Conservation (phyloP, 306 rosid genomes). For the Alnus rubra region DNA sequence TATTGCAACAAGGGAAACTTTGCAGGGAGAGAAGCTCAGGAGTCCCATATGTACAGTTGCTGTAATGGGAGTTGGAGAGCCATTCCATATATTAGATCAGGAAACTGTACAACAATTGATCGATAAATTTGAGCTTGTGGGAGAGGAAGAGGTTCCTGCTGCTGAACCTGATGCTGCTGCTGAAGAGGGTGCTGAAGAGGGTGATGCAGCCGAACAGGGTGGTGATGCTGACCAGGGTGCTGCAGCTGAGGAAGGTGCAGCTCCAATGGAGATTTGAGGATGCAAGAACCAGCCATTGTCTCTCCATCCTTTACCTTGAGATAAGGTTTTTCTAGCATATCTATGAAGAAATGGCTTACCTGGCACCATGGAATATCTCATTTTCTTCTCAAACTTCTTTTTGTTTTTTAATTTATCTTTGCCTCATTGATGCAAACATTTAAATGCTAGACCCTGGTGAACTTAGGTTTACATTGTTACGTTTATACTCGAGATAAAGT, state of each 20-base stretch:
- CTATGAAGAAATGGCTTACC: background rate
- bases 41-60: conserved; percentile 90
- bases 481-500: conserved; percentile 19
- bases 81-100: conserved; percentile 86
- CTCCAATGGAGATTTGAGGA: conserved; percentile 83
- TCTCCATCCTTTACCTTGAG: conserved; percentile 1
- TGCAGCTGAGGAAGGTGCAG: conserved; percentile 55
- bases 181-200: conserved; percentile 49
- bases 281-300: conserved; percentile 27
- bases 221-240: conserved; percentile 55
- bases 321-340: conserved; percentile 23
- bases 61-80: conserved; percentile 82
- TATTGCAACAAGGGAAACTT: conserved; percentile 90
- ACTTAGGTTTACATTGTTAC: conserved; percentile 29
- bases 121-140: conserved; percentile 84
- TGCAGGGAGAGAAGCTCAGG: conserved; percentile 92
- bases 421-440: conserved; percentile 36
- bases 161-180: conserved; percentile 54
- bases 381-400: conserved; percentile 36
- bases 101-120: conserved; percentile 81
- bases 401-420: conserved; percentile 35
- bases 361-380: conserved; percentile 31
- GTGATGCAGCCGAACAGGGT: conserved; percentile 51
- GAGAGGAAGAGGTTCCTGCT: conserved; percentile 67
- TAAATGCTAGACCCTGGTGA: conserved; percentile 34